Percentiles rank a stretch among this genome's conserved stretches.
Conservation (phyloP, 1,284 basidiomycete genomes). For the Cystobasidium pallidum region DNA sequence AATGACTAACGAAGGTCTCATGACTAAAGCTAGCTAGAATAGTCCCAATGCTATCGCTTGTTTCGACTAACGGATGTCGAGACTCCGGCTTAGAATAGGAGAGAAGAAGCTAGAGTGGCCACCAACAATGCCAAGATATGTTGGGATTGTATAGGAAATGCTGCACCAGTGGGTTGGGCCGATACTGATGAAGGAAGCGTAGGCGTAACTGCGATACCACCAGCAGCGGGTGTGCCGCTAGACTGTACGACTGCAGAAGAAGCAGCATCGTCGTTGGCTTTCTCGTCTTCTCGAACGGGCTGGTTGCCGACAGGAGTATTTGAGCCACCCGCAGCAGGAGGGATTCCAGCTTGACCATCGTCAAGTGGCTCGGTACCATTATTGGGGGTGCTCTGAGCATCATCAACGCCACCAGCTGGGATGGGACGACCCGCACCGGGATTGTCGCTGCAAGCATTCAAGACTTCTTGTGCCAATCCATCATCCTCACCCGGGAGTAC, state of each 20-base stretch:
- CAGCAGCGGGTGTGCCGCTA: not conserved
- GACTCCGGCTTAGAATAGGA: not conserved
- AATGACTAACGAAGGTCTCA: too few species aligned
- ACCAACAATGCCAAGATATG: not conserved
- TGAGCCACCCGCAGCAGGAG: not conserved
- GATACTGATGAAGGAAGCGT: too few species aligned
- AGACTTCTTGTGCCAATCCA: not conserved
- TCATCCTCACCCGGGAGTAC: not conserved
- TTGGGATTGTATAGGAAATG: not conserved
- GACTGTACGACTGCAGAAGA: not conserved
- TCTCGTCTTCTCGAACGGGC: too few species aligned
- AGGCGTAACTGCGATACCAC: not conserved
- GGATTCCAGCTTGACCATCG: not conserved
- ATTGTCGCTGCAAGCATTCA: not conserved
- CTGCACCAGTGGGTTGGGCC: not conserved
- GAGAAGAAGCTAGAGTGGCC: not conserved
- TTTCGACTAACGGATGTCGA: too few species aligned
- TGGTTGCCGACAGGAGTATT: not conserved
- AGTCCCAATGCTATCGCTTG: too few species aligned
- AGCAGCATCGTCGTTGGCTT: not conserved
- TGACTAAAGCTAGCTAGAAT: too few species aligned
- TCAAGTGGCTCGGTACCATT: too few species aligned
- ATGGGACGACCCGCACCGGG: too few species aligned
- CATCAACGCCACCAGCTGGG: too few species aligned
- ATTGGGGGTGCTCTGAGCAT: too few species aligned